Conservation (phyloP, 2,329 filamentous ascomycete genomes). For the Moelleriella libera region DNA sequence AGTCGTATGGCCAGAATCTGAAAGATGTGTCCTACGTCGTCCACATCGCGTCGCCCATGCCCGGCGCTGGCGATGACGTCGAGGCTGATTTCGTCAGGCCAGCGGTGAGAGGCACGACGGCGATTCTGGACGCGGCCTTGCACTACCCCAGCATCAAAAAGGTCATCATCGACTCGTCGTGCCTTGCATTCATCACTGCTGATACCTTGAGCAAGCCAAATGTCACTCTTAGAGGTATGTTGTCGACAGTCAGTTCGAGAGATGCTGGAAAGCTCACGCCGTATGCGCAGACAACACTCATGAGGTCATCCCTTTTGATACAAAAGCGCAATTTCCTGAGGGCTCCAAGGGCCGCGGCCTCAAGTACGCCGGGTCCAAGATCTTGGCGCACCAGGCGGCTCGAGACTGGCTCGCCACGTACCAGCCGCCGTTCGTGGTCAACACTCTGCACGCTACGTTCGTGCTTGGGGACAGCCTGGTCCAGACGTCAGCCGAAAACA, state of each 20-base stretch:
- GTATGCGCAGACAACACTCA: not conserved
- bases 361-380: conserved; percentile 7
- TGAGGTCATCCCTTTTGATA: not conserved
- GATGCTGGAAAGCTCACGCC: too few relatives aligned
- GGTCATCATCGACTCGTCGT: conserved; percentile 6
- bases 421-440: conserved; percentile 2
- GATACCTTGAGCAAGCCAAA: not conserved
- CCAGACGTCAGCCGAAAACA: conserved; percentile 3
- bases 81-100: conserved; percentile 6
- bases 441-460: conserved; percentile 6
- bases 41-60: conserved; percentile 10
- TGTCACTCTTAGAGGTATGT: conserved; percentile 3
- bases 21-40: conserved; percentile 20
- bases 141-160: conserved; percentile 2
- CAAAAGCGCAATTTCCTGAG: conserved; percentile 1
- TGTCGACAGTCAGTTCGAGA: not conserved
- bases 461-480: conserved; percentile 6
- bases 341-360: not conserved
- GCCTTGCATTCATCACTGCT: conserved; percentile 5
- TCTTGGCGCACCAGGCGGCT: conserved; percentile 7
- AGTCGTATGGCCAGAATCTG: conserved; percentile 21
- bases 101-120: conserved; percentile 4
- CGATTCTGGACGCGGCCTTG: conserved; percentile 5
- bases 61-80: conserved; percentile 5
- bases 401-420: conserved; percentile 5